Percentiles rank a stretch among this genome's conserved stretches.
Evolutionary conservation across 805 yeast genomes (phyloP).

Genomic region (Lachancea sp.): DNA sequence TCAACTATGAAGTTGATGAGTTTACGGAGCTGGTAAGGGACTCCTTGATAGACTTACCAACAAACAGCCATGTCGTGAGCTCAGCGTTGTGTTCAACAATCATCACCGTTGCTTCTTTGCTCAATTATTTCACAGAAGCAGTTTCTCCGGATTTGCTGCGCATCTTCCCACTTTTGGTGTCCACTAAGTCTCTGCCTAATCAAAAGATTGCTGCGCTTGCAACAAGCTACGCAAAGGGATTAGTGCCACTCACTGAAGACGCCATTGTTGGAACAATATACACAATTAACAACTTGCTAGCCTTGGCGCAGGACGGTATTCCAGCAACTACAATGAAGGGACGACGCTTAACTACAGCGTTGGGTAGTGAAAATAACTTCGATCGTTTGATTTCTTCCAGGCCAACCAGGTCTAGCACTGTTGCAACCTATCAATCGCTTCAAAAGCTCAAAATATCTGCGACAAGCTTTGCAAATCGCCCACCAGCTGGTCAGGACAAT

Average conservation of each 20-base stretch:
- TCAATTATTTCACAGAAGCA: slow-evolving; percentile 37
- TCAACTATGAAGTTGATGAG: slow-evolving; percentile 44
- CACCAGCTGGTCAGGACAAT: not conserved
- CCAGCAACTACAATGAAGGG: slow-evolving; percentile 33
- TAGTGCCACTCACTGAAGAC: slow-evolving; percentile 69
- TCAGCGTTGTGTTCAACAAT: slow-evolving; percentile 45
- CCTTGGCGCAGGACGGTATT: slow-evolving; percentile 43
- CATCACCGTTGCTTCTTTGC: slow-evolving; percentile 50
- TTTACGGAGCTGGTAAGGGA: slow-evolving; percentile 38
- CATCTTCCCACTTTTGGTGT: slow-evolving; percentile 46
- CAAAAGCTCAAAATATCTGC: slow-evolving; percentile 4
- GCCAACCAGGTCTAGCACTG: slow-evolving; percentile 7
- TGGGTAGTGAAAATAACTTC: slow-evolving; percentile 1
- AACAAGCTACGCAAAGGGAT: slow-evolving; percentile 54
- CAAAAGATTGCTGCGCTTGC: slow-evolving; percentile 49
- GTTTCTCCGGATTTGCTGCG: slow-evolving; percentile 34
- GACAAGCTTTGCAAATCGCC: not conserved
- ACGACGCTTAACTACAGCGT: slow-evolving; percentile 27
- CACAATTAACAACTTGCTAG: slow-evolving; percentile 68
- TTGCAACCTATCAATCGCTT: slow-evolving; percentile 8
- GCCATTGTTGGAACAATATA: slow-evolving; percentile 78
- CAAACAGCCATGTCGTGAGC: slow-evolving; percentile 45
- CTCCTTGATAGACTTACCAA: slow-evolving; percentile 46
- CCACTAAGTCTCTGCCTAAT: slow-evolving; percentile 45
- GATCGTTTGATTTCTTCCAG: slow-evolving; percentile 6